These are phyloP conservation scores for Rosa lucieae DNA, from an alignment of 306 rosid genomes.

Conservation along the genomic window DNA sequence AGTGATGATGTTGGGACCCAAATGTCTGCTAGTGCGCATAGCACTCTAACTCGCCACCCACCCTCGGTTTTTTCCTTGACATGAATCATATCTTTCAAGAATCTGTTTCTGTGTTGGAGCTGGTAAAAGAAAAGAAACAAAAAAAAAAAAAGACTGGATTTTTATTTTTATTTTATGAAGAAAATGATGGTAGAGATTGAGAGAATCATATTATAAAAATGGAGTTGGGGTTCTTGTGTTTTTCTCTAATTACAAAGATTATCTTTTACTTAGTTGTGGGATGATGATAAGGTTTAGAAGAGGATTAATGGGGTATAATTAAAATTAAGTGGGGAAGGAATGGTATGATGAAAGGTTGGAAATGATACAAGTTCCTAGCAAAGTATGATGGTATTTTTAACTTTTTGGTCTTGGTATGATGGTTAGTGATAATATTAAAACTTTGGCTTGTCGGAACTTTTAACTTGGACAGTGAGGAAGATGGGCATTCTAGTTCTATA, in stretches of 20 bases:
- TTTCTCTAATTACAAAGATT: conserved; percentile 16
- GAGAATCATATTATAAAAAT: not conserved
- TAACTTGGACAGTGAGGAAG: conserved; percentile 25
- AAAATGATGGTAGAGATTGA: not conserved
- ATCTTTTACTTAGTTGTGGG: conserved; percentile 18
- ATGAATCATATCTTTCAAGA: conserved; percentile 35
- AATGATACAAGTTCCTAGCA: conserved; percentile 28
- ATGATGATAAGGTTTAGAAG: conserved; percentile 9
- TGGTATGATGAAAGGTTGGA: conserved; percentile 25
- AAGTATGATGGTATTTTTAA: conserved; percentile 20
- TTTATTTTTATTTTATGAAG: too few relatives aligned
- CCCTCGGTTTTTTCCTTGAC: conserved; percentile 18
- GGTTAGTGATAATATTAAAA: conserved; percentile 31
- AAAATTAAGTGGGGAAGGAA: conserved; percentile 17
- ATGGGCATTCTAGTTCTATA: not conserved
- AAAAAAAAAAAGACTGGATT: not conserved
- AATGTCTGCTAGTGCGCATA: conserved; percentile 59
- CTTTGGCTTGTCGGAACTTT: conserved; percentile 27
- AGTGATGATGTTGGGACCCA: conserved; percentile 59
- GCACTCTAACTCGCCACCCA: conserved; percentile 32
- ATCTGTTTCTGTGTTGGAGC: conserved; percentile 29
- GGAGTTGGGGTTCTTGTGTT: not conserved
- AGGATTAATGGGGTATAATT: conserved; percentile 1
- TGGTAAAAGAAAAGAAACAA: not conserved
- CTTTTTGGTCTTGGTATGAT: conserved; percentile 32